Evolutionary conservation across 495 filamentous ascomycete genomes (phyloP), one percentile per base, ranked within the genome.

Genomic region (Xylaria flabelliformis): DNA sequence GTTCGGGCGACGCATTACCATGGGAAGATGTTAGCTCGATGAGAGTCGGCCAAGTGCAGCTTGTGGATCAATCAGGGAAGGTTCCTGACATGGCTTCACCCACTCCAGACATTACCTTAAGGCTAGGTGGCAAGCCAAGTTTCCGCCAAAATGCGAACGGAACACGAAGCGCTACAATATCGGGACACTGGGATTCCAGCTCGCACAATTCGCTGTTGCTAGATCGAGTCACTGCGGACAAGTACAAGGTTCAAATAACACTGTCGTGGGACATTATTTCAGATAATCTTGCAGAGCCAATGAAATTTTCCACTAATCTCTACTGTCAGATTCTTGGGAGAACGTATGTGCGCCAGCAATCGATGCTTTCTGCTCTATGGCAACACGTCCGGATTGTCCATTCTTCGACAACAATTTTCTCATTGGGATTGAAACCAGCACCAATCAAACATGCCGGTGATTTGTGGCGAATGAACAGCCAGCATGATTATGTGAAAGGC

Each of bases 101-200:
- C 17, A 88, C 87, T 4, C 88, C 90, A 7, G 93, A 97, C 70
- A 89, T 98, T 19, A 82, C 90, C 0, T 83, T 99, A 34, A 93
- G 92, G 77, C 86, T 96, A 42, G 82, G 93, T 15, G 87, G 90
- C 61, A 90, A 91, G 56, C 94, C 96, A 4, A 85, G 87, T 62
- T 87, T 97, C 69, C 91, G 90, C 70, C 88, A 90, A 51, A 95
- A 97, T 81, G 88, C 93, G 6, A 95, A 98, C 78, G 96, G 96
- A 41, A 98, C 95, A 1, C 93, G 91, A n/a, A 92, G 92, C 78
- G 88, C 97, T 64, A 94, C 91, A 1, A 84, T 98, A 26, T 82
- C 91, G 12, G 94, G 92, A 10, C 96, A 98, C 78, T 99, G 96
- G 96, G 97, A 98, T 79, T 98, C 97, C 0, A 95, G 93, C 76